These are phyloP conservation scores for Ilyonectria destructans DNA, from an alignment of 2,329 filamentous ascomycete genomes.

Conservation along the genomic window DNA sequence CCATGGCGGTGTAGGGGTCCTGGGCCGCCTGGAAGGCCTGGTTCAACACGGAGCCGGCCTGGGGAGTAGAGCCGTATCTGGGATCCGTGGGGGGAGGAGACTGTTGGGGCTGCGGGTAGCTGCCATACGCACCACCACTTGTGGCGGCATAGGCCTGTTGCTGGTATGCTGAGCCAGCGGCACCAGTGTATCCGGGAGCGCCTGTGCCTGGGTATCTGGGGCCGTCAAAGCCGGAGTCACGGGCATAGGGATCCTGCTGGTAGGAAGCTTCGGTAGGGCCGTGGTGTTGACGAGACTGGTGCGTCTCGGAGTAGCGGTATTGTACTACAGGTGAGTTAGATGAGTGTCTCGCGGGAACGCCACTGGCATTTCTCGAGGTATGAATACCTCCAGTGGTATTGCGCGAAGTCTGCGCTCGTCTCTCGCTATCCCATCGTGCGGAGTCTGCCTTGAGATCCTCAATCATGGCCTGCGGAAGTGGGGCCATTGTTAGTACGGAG, in stretches of 20 bases:
- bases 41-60: constrained; percentile 52
- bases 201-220: constrained; percentile 68
- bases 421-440: constrained; percentile 74
- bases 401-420: constrained; percentile 70
- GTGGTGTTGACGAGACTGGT: constrained; percentile 64
- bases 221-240: constrained; percentile 60
- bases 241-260: constrained; percentile 55
- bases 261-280: constrained; percentile 62
- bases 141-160: constrained; percentile 51
- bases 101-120: constrained; percentile 54
- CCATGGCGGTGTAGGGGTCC: constrained; percentile 56
- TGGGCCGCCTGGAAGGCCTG: constrained; percentile 51
- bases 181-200: constrained; percentile 65
- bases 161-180: constrained; percentile 56
- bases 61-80: constrained; percentile 51
- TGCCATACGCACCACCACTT: constrained; percentile 52
- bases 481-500: constrained; percentile 34
- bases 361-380: constrained; percentile 66
- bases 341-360: constrained; percentile 64
- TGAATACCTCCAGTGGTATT: constrained; percentile 72
- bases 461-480: constrained; percentile 70
- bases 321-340: constrained; percentile 75
- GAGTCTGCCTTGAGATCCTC: constrained; percentile 76
- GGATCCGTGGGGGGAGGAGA: constrained; percentile 53
- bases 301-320: constrained; percentile 71